Evolutionary conservation across 768 basidiomycete species (phyloP), one percentile per base, ranked within the genome.

Genomic region (Termitomyces sp.): DNA sequence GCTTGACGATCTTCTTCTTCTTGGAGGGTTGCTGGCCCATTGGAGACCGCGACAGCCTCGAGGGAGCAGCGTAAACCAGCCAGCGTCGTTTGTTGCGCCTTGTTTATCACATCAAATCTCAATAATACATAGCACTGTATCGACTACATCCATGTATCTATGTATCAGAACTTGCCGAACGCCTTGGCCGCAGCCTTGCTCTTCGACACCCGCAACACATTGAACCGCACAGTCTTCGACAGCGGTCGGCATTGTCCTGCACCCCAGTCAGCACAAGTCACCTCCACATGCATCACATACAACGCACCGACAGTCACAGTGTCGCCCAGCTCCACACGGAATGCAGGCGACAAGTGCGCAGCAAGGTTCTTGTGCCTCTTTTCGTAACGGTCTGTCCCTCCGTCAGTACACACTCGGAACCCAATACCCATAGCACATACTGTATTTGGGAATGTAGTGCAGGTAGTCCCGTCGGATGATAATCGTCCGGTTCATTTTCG

Each of bases 201-300:
- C 86, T 89, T 93, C 61, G 85, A 72, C 73, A 99, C 96, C 66
- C 95, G 89, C 70, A 98, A 75, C 56, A 99, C 97, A 76, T 99
- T 99, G 88, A 99, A 99, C 48, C 97, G 91, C 67, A 98, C 93
- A 32, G 96, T 98, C 78, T 99, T 99, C 58, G 97, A 98, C 66
- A 98, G 76, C 64, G 97, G 97, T 70, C 97, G 89, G 81, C 97
- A 99, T 85, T 99, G 97, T 33, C 94, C 94, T 94, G 64, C 2
- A 5, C 6, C 1, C 16, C 23, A 18, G 46, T 63, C 42, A 61
- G 47, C 42, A 54, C 35, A 56, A 46, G 20, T 23, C 13, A 15
- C 38, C 27, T 29, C 7, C 2, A 3, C 20, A 7, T n/a, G n/a
- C n/a, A 20, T 49, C 40, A 1, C 23, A 23, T 38, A 40, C 38